Evolutionary conservation across 2,329 filamentous ascomycete genomes (phyloP).

Genomic region (Colletotrichum karsti): DNA sequence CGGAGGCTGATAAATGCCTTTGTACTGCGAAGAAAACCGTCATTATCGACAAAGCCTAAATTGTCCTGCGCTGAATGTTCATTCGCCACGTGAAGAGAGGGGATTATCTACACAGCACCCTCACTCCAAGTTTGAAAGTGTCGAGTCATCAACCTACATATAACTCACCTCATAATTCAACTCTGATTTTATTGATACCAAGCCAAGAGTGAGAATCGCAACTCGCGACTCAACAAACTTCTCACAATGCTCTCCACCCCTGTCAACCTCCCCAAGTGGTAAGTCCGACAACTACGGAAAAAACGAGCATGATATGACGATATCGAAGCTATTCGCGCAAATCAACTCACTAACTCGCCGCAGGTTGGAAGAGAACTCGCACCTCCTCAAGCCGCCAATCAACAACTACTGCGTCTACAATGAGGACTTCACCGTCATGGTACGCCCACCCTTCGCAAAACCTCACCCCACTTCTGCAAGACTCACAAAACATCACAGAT

Average conservation of each 20-base stretch:
- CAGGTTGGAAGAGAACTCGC: conserved; percentile 91
- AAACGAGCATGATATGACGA: not conserved
- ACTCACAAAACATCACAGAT: conserved; percentile 59
- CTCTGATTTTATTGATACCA: not conserved
- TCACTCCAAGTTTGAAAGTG: not conserved
- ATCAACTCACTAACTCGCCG: not conserved
- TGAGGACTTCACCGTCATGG: conserved; percentile 83
- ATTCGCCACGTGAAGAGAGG: conserved; percentile 19
- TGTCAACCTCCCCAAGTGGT: conserved; percentile 68
- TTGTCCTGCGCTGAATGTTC: not conserved
- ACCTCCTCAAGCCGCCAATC: conserved; percentile 91
- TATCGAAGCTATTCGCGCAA: conserved; percentile 9
- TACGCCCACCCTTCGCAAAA: conserved; percentile 37
- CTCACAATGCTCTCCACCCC: conserved; percentile 41
- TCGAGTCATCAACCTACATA: conserved; percentile 3
- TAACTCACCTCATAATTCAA: not conserved
- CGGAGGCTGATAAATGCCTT: conserved; percentile 21
- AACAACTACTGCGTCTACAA: conserved; percentile 99
- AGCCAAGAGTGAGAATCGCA: not conserved
- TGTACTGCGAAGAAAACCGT: not conserved
- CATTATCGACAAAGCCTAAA: conserved; percentile 1
- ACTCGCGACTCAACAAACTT: conserved; percentile 6
- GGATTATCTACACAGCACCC: not conserved
- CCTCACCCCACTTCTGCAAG: not conserved
- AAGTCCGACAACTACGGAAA: conserved; percentile 38